phyloP scores from a whole-genome alignment of 169 alveolate species.

The Plasmodium coatneyi region DNA sequence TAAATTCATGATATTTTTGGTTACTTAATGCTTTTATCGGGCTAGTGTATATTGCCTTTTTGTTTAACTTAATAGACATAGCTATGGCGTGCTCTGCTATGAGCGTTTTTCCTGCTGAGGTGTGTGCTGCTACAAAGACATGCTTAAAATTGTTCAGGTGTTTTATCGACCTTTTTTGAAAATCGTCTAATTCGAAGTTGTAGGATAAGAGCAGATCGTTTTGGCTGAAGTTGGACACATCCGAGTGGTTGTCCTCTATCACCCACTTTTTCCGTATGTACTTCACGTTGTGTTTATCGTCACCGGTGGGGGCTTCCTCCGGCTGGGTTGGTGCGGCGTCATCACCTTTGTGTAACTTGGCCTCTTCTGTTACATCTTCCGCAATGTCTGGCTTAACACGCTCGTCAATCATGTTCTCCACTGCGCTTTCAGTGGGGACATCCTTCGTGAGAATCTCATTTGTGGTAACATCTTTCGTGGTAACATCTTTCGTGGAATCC shows the following conservation, averaged over 20 bases:
- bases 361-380: not conserved
- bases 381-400: too few species aligned
- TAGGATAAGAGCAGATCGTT: slow-evolving; percentile 87
- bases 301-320: not conserved
- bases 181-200: slow-evolving; percentile 96
- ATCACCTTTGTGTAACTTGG: not conserved
- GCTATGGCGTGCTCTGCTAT: slow-evolving; percentile 99
- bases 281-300: slow-evolving; percentile 29
- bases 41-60: slow-evolving; percentile 97
- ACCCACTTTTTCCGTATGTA: slow-evolving; percentile 84
- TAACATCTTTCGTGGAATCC: too few species aligned
- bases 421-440: not conserved
- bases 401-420: not conserved
- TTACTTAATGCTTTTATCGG: slow-evolving; percentile 99
- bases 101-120: slow-evolving; percentile 99
- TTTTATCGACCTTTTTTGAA: slow-evolving; percentile 96
- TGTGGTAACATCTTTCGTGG: too few species aligned
- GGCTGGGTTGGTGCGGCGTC: not conserved
- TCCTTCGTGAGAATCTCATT: too few species aligned
- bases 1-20: slow-evolving; percentile 96
- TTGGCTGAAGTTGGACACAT: slow-evolving; percentile 38
- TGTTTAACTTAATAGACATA: slow-evolving; percentile 91
- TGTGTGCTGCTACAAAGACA: slow-evolving; percentile 99
- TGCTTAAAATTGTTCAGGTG: slow-evolving; percentile 93
- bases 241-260: slow-evolving; percentile 79